Evolutionary conservation across 2,329 filamentous ascomycete genomes (phyloP).

Genomic region (Pseudogymnoascus sp.): DNA sequence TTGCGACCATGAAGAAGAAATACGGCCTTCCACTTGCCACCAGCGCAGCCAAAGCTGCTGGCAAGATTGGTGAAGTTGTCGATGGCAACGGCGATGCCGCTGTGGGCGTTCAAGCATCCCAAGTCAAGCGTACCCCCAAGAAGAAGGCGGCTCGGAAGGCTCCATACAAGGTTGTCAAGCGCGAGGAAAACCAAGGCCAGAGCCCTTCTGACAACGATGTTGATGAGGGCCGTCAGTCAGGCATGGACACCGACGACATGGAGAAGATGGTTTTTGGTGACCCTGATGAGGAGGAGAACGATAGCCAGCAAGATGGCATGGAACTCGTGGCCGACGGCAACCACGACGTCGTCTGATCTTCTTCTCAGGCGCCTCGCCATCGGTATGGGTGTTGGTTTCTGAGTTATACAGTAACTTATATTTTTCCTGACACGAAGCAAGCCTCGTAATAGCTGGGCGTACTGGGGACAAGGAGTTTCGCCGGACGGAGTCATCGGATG

Average conservation of each 20-base stretch:
- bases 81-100: conserved; percentile 9
- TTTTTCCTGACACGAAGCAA: neutral
- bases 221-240: neutral
- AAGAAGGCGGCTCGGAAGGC: conserved; percentile 11
- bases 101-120: neutral
- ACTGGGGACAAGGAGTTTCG: neutral
- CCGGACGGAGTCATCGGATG: neutral
- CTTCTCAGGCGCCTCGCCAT: neutral
- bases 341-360: neutral
- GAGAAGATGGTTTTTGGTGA: neutral
- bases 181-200: neutral
- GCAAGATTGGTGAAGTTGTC: neutral
- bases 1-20: conserved; percentile 22
- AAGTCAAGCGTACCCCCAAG: conserved; percentile 5
- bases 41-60: neutral
- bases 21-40: conserved; percentile 17
- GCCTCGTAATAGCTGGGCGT: neutral
- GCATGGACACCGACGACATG: neutral
- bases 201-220: neutral
- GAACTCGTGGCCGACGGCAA: neutral
- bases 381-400: neutral
- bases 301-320: neutral
- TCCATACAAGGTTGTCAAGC: conserved; percentile 13
- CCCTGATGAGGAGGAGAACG: neutral
- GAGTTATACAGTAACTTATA: neutral